Conservation (phyloP, 2,329 filamentous ascomycete species). For the Colletotrichum euphorbiae region DNA sequence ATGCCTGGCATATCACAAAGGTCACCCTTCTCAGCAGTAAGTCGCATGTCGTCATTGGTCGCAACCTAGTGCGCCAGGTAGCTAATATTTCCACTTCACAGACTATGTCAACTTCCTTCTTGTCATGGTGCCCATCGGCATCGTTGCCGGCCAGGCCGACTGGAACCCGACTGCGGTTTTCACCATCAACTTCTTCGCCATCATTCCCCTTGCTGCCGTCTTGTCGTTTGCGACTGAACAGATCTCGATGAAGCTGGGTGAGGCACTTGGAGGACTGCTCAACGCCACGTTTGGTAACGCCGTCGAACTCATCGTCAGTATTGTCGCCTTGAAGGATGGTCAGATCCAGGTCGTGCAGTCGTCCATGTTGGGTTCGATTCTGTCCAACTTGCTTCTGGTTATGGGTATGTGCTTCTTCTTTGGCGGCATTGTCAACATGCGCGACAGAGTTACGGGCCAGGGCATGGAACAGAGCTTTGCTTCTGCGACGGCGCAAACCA, state of each 20-base stretch:
- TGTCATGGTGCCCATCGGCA: conserved; percentile 79
- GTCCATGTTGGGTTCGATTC: conserved; percentile 94
- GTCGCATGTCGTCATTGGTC: conserved; percentile 44
- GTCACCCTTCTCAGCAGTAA: conserved; percentile 69
- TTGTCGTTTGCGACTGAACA: conserved; percentile 84
- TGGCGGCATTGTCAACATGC: conserved; percentile 75
- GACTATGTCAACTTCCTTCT: conserved; percentile 77
- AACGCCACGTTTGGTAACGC: conserved; percentile 86
- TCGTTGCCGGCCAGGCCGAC: conserved; percentile 70
- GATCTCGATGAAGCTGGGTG: conserved; percentile 77
- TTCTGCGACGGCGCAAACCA: conserved; percentile 81
- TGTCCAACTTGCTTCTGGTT: conserved; percentile 93
- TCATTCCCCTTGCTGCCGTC: conserved; percentile 79
- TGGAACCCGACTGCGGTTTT: conserved; percentile 78
- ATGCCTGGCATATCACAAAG: conserved; percentile 67
- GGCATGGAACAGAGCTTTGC: conserved; percentile 79
- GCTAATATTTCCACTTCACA: conserved; percentile 44
- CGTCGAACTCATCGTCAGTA: conserved; percentile 87
- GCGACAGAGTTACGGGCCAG: conserved; percentile 62
- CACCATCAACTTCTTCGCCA: conserved; percentile 83
- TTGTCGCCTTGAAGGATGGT: conserved; percentile 85
- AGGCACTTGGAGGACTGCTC: conserved; percentile 78
- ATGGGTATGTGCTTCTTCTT: conserved; percentile 84
- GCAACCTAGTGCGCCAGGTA: neutral
- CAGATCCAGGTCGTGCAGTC: conserved; percentile 98